phyloP scores from a whole-genome alignment of 495 filamentous ascomycete genomes.

The Penicillium chermesinum region DNA sequence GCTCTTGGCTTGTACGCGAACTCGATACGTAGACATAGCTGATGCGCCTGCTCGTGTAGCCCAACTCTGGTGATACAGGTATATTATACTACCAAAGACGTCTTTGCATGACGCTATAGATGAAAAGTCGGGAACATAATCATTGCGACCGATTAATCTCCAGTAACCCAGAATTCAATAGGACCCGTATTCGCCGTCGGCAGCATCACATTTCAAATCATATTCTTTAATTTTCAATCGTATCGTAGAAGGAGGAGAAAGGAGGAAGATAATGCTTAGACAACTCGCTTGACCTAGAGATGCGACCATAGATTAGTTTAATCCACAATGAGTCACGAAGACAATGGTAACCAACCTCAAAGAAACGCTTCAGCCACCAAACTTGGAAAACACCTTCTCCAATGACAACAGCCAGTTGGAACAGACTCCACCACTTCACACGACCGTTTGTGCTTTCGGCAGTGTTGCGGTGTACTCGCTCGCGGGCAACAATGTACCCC shows the following conservation, averaged over 20 bases:
- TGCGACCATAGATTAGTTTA: background rate
- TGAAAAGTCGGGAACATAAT: slow-evolving; percentile 6
- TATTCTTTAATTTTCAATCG: slow-evolving; percentile 5
- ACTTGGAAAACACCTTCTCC: slow-evolving; percentile 97
- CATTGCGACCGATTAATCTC: slow-evolving; percentile 2
- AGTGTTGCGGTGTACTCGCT: slow-evolving; percentile 94
- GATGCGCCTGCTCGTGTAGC: background rate
- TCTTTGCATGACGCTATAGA: slow-evolving; percentile 23
- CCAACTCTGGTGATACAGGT: slow-evolving; percentile 17
- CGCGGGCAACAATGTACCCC: slow-evolving; percentile 90
- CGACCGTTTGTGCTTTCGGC: slow-evolving; percentile 95
- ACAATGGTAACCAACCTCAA: slow-evolving; percentile 63
- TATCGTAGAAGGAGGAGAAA: slow-evolving; percentile 2
- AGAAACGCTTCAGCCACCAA: slow-evolving; percentile 98
- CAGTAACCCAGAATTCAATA: slow-evolving; percentile 6
- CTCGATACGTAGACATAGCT: background rate
- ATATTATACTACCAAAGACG: slow-evolving; percentile 20
- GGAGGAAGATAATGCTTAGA: slow-evolving; percentile 21
- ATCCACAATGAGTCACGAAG: background rate
- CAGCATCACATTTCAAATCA: slow-evolving; percentile 11
- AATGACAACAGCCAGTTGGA: slow-evolving; percentile 83
- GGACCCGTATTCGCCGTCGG: slow-evolving; percentile 3
- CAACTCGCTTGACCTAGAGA: slow-evolving; percentile 41
- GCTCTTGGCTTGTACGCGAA: too few relatives aligned
- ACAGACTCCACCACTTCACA: slow-evolving; percentile 99